Base-by-base conservation (phyloP, 164 flowering plant species). In the Macadamia integrifolia region DNA sequence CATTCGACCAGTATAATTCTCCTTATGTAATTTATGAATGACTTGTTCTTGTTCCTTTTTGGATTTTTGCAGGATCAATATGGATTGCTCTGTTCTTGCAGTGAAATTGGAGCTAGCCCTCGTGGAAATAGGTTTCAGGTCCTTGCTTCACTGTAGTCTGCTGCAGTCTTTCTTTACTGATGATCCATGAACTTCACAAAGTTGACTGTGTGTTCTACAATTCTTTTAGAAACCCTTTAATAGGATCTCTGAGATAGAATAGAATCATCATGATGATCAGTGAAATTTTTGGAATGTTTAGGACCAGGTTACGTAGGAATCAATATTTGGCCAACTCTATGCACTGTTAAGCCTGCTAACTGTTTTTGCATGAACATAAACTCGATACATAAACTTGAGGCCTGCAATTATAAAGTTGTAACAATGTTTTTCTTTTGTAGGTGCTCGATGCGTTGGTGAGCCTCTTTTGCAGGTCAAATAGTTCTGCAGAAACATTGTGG, bases 401-500 rank as follows among this genome's bases (percentile, higher is more conserved):
- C 40, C 5, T 35, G 30, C 6, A 17, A 8, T 11, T 2, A 11
- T 18, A 35, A 29, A 42, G 56, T 53, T 46, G 9, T 9, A 58
- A 31, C 11, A 1, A 62, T 64, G 13, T 66, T 18, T 59, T 59
- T 69, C 50, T 49, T 67, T 67, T 72, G 61, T 70, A 94, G 99
- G 98, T 92, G 70, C 87, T 92, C 17, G 92, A 92, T 81, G 87
- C 92, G 29, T 78, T 95, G 86, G 90, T 88, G 60, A 80, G 78
- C 79, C 96, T 95, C 46, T 82, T 92, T 74, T 85, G 98, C 74
- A 86, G 99, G 66, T 80, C 93, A 72, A 80, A 83, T 76, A 76
- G 92, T 69, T 89, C 98, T 67, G 93, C 96, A 12, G 99, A 89
- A 78, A 84, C 96, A 60, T 76, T 95, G 75, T 95, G 98, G 98